Evolutionary conservation across 176 grass and related monocot species (phyloP), one percentile per base, ranked within the genome.

Genomic region (Typha latifolia): DNA sequence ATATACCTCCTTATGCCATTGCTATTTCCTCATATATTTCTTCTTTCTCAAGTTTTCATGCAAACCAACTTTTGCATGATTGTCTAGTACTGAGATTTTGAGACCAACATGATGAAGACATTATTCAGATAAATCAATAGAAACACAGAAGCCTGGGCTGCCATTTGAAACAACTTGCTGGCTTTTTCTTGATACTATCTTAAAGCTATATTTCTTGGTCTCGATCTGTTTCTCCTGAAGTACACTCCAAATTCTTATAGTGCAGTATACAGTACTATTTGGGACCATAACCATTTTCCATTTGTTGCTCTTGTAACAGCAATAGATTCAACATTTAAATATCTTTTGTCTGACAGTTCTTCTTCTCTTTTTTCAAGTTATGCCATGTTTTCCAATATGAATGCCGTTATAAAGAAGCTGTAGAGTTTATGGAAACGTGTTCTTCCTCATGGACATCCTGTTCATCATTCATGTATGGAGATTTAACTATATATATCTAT

Each of bases 301-400:
- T 57, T 32, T 64, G 52, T 21, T 18, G 16, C 52, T 57, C 4
- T 74, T 78, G 5, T 16, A 55, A 51, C 5, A 55, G 62, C 1
- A 52, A 20, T 48, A 47, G 1, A 2, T n/a, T 67, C 22, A 56
- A 63, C 4, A 69, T 14, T 62, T 21, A 14, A 4, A 11, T 61
- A 26, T 65, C 5, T 67, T 62, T 4, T 20, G 37, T 79, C 10
- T 55, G 31, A 62, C 15, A 69, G 65, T 78, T 49, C 51, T 21
- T 49, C 51, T 21, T 80, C 62, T 47, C 27, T n/a, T 48, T 15
- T 1, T 62, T 68, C 66, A 67, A 91, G 88, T 34, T 84, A 49
- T 91, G 88, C 78, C 88, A 91, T 81, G 78, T 91, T 69, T 78
- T 84, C 65, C 88, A 91, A 74, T 79, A 91, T 68, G 47, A 91